Conservation (phyloP, 1,139 yeast genomes). For the Candida buenavistaensis region DNA sequence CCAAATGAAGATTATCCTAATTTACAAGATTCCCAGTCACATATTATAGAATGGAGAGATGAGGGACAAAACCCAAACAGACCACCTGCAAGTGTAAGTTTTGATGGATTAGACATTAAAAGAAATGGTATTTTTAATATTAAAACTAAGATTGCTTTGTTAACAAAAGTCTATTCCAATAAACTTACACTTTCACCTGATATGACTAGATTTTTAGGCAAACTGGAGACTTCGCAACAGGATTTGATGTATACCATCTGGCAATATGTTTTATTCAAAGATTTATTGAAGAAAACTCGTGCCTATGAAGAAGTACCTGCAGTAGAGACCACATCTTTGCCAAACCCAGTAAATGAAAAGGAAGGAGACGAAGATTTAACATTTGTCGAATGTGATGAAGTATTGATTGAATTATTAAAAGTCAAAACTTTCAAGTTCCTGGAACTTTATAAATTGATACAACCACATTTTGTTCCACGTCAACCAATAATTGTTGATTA, state of each 20-base stretch:
- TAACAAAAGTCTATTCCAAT: conserved; percentile 70
- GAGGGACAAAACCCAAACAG: conserved; percentile 17
- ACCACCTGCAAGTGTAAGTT: conserved; percentile 42
- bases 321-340: conserved; percentile 19
- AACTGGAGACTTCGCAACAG: conserved; percentile 78
- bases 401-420: conserved; percentile 58
- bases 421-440: conserved; percentile 60
- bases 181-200: conserved; percentile 62
- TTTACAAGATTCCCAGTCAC: conserved; percentile 30
- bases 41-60: conserved; percentile 47
- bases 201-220: conserved; percentile 71
- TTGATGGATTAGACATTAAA: conserved; percentile 88
- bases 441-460: conserved; percentile 70
- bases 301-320: conserved; percentile 39
- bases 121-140: conserved; percentile 73
- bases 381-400: conserved; percentile 66
- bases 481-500: conserved; percentile 79
- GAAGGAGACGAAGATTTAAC: conserved; percentile 34
- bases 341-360: conserved; percentile 17
- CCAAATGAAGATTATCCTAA: conserved; percentile 44
- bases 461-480: conserved; percentile 63
- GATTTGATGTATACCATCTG: conserved; percentile 83
- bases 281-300: conserved; percentile 51
- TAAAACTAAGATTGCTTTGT: conserved; percentile 70
- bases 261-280: conserved; percentile 82